Evolutionary conservation across 305 asterid species (phyloP).

Genomic region (Plantago lanceolata): DNA sequence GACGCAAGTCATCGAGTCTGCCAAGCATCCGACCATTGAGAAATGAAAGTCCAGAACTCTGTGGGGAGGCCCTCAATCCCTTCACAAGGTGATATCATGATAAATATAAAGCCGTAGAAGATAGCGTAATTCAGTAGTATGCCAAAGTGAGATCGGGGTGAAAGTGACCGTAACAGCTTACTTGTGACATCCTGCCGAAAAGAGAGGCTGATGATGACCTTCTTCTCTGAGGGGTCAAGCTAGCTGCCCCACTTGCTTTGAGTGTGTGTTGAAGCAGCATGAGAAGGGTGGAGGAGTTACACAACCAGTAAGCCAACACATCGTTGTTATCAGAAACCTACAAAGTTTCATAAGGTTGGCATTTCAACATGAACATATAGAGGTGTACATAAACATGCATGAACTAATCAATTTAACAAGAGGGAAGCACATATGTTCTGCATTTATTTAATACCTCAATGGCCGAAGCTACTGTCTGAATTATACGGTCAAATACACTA

Average conservation of each 20-base stretch:
- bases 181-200: constrained; percentile 98
- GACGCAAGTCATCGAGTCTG: constrained; percentile 89
- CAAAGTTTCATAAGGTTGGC: constrained; percentile 28
- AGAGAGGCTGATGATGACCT: constrained; percentile 95
- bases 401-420: constrained; percentile 21
- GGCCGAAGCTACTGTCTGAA: constrained; percentile 78
- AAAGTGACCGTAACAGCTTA: constrained; percentile 32
- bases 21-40: constrained; percentile 82
- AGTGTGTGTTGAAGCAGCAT: constrained; percentile 98
- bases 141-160: constrained; percentile 23
- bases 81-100: constrained; percentile 31
- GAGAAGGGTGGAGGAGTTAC: constrained; percentile 85
- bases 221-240: constrained; percentile 92
- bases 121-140: constrained; percentile 17
- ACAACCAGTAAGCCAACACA: constrained; percentile 86
- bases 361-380: constrained; percentile 10
- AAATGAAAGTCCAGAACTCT: constrained; percentile 85
- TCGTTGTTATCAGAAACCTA: constrained; percentile 86
- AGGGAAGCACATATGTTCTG: constrained; percentile 9
- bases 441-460: constrained; percentile 55
- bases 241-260: constrained; percentile 95
- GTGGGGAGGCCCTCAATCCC: constrained; percentile 94
- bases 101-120: constrained; percentile 22
- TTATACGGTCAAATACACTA: constrained; percentile 85
- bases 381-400: constrained; percentile 2